A percentile compares a stretch with the other conserved stretches of the same genome.
Conservation (phyloP, 192 early-diverging fungal genomes). For the Entomortierella lignicola region DNA sequence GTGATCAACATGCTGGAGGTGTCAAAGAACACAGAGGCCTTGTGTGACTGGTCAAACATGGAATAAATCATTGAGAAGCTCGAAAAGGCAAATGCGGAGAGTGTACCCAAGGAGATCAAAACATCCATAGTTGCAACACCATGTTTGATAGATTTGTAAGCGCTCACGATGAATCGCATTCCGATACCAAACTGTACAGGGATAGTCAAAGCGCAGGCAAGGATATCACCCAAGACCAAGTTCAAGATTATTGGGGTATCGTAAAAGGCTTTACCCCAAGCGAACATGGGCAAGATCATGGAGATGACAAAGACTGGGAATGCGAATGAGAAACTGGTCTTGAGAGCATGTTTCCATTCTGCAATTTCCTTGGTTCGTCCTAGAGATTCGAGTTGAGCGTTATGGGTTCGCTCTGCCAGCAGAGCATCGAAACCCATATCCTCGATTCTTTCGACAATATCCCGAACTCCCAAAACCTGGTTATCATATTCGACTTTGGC, state of each 20-base stretch:
- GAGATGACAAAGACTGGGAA: constrained; percentile 84
- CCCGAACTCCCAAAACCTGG: constrained; percentile 72
- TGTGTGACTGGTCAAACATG: constrained; percentile 61
- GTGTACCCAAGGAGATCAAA: constrained; percentile 87
- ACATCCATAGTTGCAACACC: constrained; percentile 97
- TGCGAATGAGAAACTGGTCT: constrained; percentile 75
- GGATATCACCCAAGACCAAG: constrained; percentile 72
- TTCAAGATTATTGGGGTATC: constrained; percentile 66
- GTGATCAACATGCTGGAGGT: constrained; percentile 92
- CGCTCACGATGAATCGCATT: constrained; percentile 77
- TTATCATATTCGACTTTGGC: constrained; percentile 81
- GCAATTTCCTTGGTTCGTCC: constrained; percentile 87
- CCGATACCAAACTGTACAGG: constrained; percentile 95
- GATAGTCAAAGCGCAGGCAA: constrained; percentile 81
- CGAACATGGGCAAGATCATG: constrained; percentile 77
- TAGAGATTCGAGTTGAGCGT: constrained; percentile 89
- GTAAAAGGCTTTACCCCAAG: constrained; percentile 32
- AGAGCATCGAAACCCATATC: constrained; percentile 82
- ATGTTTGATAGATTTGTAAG: constrained; percentile 84
- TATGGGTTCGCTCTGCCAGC: constrained; percentile 69
- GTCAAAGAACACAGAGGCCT: constrained; percentile 92
- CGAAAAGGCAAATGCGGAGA: constrained; percentile 87
- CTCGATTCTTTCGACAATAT: constrained; percentile 86
- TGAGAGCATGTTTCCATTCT: constrained; percentile 80
- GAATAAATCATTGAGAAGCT: constrained; percentile 78